phyloP scores from a whole-genome alignment of 495 filamentous ascomycete species.

The Choiromyces venosus region DNA sequence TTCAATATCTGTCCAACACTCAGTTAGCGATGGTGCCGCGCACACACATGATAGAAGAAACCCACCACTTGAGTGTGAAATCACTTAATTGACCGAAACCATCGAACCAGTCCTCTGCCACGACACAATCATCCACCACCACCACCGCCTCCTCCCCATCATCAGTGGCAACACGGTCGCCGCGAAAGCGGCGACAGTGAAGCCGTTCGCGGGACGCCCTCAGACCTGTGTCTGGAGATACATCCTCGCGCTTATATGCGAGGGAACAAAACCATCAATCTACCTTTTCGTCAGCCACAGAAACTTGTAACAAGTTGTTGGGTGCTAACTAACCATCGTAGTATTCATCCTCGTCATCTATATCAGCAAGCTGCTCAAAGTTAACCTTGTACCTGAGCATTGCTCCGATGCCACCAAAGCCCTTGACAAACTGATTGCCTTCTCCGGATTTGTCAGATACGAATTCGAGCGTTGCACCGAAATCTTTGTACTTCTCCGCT shows the following conservation, averaged over 20 bases:
- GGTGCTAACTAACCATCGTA: conserved; percentile 69
- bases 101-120: background rate
- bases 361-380: conserved; percentile 96
- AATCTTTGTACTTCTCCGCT: conserved; percentile 94
- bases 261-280: conserved; percentile 43
- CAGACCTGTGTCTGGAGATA: conserved; percentile 40
- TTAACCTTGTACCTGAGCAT: conserved; percentile 99
- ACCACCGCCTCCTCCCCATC: no score
- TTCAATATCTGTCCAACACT: background rate
- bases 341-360: conserved; percentile 95
- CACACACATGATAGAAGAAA: background rate
- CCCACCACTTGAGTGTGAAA: background rate
- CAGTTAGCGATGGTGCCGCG: background rate
- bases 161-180: background rate
- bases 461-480: conserved; percentile 93
- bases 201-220: conserved; percentile 40
- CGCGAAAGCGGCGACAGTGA: background rate
- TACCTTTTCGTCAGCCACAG: background rate
- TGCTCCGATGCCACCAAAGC: conserved; percentile 96
- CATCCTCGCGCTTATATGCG: conserved; percentile 40
- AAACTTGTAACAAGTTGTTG: background rate
- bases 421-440: conserved; percentile 99
- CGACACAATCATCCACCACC: background rate
- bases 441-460: conserved; percentile 94
- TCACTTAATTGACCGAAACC: background rate